Percentiles rank a stretch among this genome's conserved stretches.
Conservation (phyloP, 2,329 filamentous ascomycete genomes). For the Trichoderma atrobrunneum region DNA sequence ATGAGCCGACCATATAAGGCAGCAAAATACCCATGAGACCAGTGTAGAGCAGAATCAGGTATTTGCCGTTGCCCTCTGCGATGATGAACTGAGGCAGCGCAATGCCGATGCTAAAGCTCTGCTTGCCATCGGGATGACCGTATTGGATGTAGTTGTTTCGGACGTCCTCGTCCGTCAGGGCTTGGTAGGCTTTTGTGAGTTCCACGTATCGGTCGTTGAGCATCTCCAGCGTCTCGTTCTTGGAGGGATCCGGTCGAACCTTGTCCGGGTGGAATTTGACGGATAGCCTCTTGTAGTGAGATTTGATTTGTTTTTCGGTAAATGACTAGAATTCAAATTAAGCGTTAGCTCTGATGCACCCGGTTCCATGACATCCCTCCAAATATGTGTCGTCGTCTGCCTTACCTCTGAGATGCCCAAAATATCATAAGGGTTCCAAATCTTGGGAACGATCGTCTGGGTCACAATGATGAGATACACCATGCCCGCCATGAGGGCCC, state of each 20-base stretch:
- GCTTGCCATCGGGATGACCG: constrained; percentile 95
- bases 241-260: constrained; percentile 72
- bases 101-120: constrained; percentile 96
- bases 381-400: no score
- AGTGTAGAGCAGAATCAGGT: constrained; percentile 87
- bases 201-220: constrained; percentile 91
- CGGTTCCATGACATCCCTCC: no score
- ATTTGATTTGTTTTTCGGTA: constrained; percentile 88
- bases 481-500: constrained; percentile 85
- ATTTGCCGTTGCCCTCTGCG: constrained; percentile 91
- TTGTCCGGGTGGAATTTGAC: constrained; percentile 93
- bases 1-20: constrained; percentile 89
- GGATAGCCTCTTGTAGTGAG: constrained; percentile 82
- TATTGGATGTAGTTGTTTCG: constrained; percentile 96
- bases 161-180: constrained; percentile 93
- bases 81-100: constrained; percentile 91
- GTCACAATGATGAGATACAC: constrained; percentile 84
- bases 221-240: constrained; percentile 83
- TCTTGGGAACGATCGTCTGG: constrained; percentile 65
- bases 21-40: constrained; percentile 82
- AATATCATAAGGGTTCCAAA: constrained; percentile 98
- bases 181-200: constrained; percentile 96
- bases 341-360: constrained; percentile 10
- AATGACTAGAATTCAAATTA: constrained; percentile 55
- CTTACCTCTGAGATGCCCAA: constrained; percentile 77